Evolutionary conservation across 305 asterid species (phyloP), one percentile per base, ranked within the genome.

Genomic region (Stenogyne calaminthoides): DNA sequence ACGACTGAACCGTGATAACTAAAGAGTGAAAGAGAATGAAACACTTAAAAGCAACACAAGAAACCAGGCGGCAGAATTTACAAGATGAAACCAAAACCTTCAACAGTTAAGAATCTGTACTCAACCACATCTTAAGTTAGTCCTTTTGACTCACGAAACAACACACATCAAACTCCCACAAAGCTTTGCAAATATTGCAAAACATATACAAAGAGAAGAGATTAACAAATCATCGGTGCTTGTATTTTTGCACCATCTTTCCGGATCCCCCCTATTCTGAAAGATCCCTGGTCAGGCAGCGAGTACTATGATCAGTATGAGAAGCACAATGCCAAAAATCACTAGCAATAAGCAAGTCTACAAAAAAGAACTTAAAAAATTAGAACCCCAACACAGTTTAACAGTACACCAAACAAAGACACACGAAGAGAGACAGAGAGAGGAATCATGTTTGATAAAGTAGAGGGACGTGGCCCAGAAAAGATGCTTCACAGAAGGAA

Each of bases 291-390:
- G 70, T 88, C 86, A 93, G 65, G 93, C 91, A 32, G 81, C 93
- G 39, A 91, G 91, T 60, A 93, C 81, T 60, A 93, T 83, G 67
- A 91, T 79, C 85, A 93, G 84, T 59, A 93, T 93, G 74, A 89
- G 88, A 72, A 93, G 87, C 77, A 87, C 84, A 18, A 93, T 87
- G 54, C 93, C 96, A 14, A 93, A 88, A 46, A 93, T 91, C 78
- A 93, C 98, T 54, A 93, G 85, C 59, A 93, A 86, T 65, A 93
- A 84, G 84, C 98, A 93, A 39, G 91, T 73, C 98, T 93, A 95
- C 86, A 81, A 49, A 68, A 37, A 1, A 54, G 15, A 55, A 47
- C 10, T 25, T 7, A 54, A 0, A 0, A 40, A 51, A 44, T 39
- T 64, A 64, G 63, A 27, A 40, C 27, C n/a, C 29, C 1, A 47